Conservation (phyloP, 208 protist genomes). For the Wallacemonas sp. region DNA sequence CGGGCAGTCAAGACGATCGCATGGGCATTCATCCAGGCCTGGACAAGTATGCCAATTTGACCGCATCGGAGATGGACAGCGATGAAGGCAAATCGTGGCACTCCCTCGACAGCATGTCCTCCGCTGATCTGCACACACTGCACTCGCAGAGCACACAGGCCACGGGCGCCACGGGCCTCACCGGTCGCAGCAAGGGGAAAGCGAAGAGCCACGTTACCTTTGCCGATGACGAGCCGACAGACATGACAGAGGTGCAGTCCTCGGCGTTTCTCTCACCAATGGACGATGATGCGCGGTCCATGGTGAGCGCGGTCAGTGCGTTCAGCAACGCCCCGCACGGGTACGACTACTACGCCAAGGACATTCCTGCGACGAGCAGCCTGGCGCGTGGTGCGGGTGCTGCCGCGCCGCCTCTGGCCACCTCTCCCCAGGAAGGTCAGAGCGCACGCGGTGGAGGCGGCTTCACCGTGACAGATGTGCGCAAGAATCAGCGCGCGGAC, state of each 20-base stretch:
- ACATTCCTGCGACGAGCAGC: constrained; percentile 2
- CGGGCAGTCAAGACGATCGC: constrained; percentile 7
- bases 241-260: constrained; percentile 8
- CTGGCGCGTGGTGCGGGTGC: not conserved
- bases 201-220: not conserved
- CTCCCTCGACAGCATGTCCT: constrained; percentile 10
- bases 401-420: not conserved
- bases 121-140: constrained; percentile 8
- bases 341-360: constrained; percentile 19
- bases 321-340: constrained; percentile 19
- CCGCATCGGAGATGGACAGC: constrained; percentile 11
- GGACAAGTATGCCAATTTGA: constrained; percentile 23
- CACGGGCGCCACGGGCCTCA: not conserved
- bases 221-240: constrained; percentile 4
- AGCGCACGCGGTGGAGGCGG: not conserved
- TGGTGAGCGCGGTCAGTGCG: not conserved
- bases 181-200: not conserved
- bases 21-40: constrained; percentile 11
- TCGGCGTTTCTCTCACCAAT: constrained; percentile 18
- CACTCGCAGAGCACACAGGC: constrained; percentile 7
- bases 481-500: constrained; percentile 11
- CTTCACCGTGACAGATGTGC: constrained; percentile 23
- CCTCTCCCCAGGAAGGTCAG: not conserved
- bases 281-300: constrained; percentile 16
- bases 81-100: constrained; percentile 13